A percentile compares a stretch with the other conserved stretches of the same genome.
phyloP scores from a whole-genome alignment of 495 filamentous ascomycete species.

The Hypomontagnella monticulosa region DNA sequence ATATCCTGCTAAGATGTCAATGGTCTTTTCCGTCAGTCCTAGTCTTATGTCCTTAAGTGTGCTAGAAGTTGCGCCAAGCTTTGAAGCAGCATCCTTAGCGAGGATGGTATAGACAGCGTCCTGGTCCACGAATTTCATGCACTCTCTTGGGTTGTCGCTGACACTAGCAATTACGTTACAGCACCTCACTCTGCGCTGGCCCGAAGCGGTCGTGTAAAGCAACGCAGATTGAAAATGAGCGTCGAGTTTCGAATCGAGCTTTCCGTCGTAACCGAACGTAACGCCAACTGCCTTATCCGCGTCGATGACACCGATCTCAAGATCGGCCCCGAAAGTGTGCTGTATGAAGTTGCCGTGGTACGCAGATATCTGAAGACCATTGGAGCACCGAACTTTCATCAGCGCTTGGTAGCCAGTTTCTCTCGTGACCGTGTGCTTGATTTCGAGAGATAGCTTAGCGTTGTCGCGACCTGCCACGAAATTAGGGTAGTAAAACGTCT shows the following conservation, averaged over 20 bases:
- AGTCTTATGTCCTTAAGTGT: slow-evolving; percentile 88
- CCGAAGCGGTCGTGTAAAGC: slow-evolving; percentile 90
- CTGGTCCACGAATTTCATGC: slow-evolving; percentile 92
- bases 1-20: slow-evolving; percentile 93
- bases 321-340: slow-evolving; percentile 91
- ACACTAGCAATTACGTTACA: slow-evolving; percentile 93
- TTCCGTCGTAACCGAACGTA: slow-evolving; percentile 95
- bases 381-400: slow-evolving; percentile 98
- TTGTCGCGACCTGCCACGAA: slow-evolving; percentile 88
- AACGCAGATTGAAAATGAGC: slow-evolving; percentile 97
- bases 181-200: slow-evolving; percentile 91
- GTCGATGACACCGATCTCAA: slow-evolving; percentile 93
- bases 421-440: slow-evolving; percentile 86
- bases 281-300: slow-evolving; percentile 93
- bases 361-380: slow-evolving; percentile 89
- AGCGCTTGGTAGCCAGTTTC: slow-evolving; percentile 96
- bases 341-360: slow-evolving; percentile 98
- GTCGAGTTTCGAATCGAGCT: slow-evolving; percentile 93
- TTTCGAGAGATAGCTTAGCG: slow-evolving; percentile 82
- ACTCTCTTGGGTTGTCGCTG: slow-evolving; percentile 81
- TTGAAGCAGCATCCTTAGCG: slow-evolving; percentile 90
- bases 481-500: slow-evolving; percentile 95
- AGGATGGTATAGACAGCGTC: slow-evolving; percentile 88
- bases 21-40: slow-evolving; percentile 86
- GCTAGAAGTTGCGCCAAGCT: slow-evolving; percentile 73